Evolutionary conservation across 108 stramenopile genomes (phyloP).

Genomic region (Phaeodactylum tricornutum): DNA sequence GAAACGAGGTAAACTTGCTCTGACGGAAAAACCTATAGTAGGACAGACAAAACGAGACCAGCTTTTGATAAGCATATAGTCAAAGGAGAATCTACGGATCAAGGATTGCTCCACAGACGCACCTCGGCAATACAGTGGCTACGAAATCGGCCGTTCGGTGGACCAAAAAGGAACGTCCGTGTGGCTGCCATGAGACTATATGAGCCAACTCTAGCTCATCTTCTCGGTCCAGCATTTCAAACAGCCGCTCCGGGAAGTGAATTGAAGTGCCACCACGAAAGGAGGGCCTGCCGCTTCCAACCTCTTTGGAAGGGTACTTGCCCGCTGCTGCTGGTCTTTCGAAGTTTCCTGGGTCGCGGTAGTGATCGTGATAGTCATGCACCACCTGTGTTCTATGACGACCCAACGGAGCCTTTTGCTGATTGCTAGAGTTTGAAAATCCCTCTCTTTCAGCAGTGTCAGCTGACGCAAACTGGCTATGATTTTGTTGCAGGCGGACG

Average conservation of each 20-base stretch:
- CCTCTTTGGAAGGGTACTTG: background rate
- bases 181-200: slow-evolving; percentile 45
- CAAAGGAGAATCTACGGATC: background rate
- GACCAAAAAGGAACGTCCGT: slow-evolving; percentile 6
- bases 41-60: background rate
- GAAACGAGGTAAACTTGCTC: background rate
- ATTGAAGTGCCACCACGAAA: slow-evolving; percentile 41
- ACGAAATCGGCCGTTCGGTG: slow-evolving; percentile 37
- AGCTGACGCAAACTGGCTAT: no score
- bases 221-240: slow-evolving; percentile 47
- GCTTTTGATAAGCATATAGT: background rate
- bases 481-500: no score
- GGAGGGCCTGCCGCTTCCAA: slow-evolving; percentile 7
- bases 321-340: background rate
- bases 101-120: background rate
- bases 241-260: slow-evolving; percentile 50
- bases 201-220: slow-evolving; percentile 28
- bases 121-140: slow-evolving; percentile 14
- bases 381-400: no score
- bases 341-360: background rate
- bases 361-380: slow-evolving; percentile 1
- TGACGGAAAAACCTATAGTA: background rate
- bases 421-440: no score
- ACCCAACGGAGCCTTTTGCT: no score
- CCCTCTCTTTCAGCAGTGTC: no score